Evolutionary conservation across 164 flowering plant species (phyloP).

Genomic region (Hamamelis virginiana): DNA sequence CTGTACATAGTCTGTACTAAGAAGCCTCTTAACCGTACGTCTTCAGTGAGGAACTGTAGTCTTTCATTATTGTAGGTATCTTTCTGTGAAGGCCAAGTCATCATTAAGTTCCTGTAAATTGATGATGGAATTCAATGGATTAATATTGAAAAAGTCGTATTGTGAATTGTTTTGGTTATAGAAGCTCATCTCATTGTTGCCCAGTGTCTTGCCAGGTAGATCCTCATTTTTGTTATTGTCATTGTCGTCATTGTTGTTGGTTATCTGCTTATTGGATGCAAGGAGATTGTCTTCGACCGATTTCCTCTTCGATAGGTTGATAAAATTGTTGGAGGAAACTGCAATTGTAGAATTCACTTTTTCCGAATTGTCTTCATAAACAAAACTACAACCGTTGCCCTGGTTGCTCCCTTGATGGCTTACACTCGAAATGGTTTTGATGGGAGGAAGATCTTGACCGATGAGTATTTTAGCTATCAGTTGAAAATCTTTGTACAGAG

Average conservation of each 20-base stretch:
- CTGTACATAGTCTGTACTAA: not conserved
- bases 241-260: too few species aligned
- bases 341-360: conserved; percentile 9
- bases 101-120: conserved; percentile 22
- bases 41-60: not conserved
- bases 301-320: conserved; percentile 28
- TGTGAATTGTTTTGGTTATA: conserved; percentile 15
- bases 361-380: conserved; percentile 16
- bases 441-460: conserved; percentile 19
- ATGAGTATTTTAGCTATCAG: conserved; percentile 30
- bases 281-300: conserved; percentile 8
- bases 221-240: conserved; percentile 2
- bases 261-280: conserved; percentile 10
- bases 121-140: conserved; percentile 8
- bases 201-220: not conserved
- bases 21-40: too few species aligned
- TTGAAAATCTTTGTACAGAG: conserved; percentile 29
- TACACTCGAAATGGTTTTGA: conserved; percentile 15
- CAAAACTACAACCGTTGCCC: conserved; percentile 11
- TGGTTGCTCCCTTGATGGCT: conserved; percentile 17
- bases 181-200: conserved; percentile 10
- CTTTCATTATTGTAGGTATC: conserved; percentile 2
- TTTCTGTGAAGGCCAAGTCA: conserved; percentile 7
- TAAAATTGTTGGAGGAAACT: conserved; percentile 12
- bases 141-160: conserved; percentile 14